A percentile compares a stretch with the other conserved stretches of the same genome.
These are phyloP conservation scores for Pseudozyma sp. DNA, from an alignment of 1,284 basidiomycete species.

Conservation along the genomic window DNA sequence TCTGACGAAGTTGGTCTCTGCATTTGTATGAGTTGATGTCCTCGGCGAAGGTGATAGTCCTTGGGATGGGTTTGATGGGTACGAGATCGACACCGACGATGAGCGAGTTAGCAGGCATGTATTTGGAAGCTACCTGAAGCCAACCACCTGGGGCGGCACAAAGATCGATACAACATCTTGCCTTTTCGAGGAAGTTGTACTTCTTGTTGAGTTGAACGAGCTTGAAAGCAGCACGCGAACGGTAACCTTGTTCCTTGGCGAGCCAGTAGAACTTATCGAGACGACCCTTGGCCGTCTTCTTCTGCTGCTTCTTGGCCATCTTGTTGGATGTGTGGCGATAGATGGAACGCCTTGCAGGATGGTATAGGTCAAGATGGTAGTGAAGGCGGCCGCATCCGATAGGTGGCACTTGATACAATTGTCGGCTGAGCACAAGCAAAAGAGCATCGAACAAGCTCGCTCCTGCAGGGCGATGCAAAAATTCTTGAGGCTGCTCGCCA, in stretches of 20 bases:
- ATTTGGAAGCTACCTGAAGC: conserved; percentile 98
- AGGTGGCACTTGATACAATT: not conserved
- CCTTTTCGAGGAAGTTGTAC: conserved; percentile 88
- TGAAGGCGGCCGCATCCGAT: conserved; percentile 4
- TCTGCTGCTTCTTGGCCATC: conserved; percentile 67
- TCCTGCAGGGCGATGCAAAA: conserved; percentile 6
- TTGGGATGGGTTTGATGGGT: conserved; percentile 94
- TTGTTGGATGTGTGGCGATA: not conserved
- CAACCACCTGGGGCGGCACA: conserved; percentile 99
- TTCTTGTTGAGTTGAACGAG: conserved; percentile 99
- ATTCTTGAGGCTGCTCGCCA: conserved; percentile 7
- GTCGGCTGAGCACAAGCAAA: conserved; percentile 4
- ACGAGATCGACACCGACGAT: conserved; percentile 98
- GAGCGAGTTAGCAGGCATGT: conserved; percentile 94
- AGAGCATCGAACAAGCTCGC: not conserved
- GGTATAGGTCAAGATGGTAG: conserved; percentile 1
- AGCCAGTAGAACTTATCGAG: conserved; percentile 70
- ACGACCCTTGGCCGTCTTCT: conserved; percentile 69
- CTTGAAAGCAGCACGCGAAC: conserved; percentile 99
- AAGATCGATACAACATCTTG: conserved; percentile 95
- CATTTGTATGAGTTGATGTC: conserved; percentile 96
- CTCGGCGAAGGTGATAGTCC: conserved; percentile 89
- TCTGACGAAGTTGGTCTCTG: conserved; percentile 84
- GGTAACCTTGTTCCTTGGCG: conserved; percentile 91
- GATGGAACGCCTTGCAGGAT: conserved; percentile 1